A percentile compares a stretch with the other conserved stretches of the same genome.
These are phyloP conservation scores for Epichloe uncinata DNA, from an alignment of 2,329 filamentous ascomycete genomes.

Conservation along the genomic window DNA sequence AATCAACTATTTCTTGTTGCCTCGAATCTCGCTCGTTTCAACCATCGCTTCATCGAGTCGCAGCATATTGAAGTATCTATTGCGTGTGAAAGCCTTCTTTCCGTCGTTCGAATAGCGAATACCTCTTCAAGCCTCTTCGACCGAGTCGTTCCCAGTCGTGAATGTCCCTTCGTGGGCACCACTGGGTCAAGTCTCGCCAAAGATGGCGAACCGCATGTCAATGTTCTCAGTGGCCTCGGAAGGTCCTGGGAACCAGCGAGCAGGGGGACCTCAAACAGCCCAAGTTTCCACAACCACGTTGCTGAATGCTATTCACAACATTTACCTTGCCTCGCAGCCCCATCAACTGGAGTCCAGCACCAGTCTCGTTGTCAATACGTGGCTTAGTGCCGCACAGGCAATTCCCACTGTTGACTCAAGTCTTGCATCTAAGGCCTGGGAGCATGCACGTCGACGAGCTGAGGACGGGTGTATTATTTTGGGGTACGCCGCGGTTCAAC, in stretches of 20 bases:
- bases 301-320: conserved; percentile 81
- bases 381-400: conserved; percentile 67
- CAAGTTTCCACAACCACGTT: conserved; percentile 89
- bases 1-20: not conserved
- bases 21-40: not conserved
- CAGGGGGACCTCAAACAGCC: conserved; percentile 51
- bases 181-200: conserved; percentile 11
- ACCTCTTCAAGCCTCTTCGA: not conserved
- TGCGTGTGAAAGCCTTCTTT: not conserved
- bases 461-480: conserved; percentile 91
- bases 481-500: conserved; percentile 42
- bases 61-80: not conserved
- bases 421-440: conserved; percentile 76
- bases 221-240: conserved; percentile 57
- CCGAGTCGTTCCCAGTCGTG: conserved; percentile 13
- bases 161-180: conserved; percentile 26
- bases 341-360: conserved; percentile 81
- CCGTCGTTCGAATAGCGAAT: not conserved
- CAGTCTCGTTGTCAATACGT: conserved; percentile 88
- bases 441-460: conserved; percentile 85
- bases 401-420: conserved; percentile 65
- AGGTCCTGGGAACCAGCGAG: conserved; percentile 42
- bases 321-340: conserved; percentile 70
- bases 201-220: conserved; percentile 52
- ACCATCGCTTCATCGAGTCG: not conserved